Conservation (phyloP, 768 basidiomycete genomes). For the Xanthoconium purpureum region DNA sequence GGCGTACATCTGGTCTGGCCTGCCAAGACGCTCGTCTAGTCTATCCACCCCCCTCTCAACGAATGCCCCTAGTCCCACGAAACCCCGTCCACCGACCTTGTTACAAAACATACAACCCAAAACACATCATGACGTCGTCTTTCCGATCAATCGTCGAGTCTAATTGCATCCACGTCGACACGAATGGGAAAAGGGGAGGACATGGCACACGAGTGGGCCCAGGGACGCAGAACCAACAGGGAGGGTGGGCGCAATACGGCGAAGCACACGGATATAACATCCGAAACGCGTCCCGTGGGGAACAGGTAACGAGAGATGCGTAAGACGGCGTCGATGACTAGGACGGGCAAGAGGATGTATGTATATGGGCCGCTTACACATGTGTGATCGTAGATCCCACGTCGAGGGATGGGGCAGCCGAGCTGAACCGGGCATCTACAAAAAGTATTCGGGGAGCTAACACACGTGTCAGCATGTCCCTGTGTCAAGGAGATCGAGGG, state of each 20-base stretch:
- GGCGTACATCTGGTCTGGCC: neutral
- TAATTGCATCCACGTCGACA: neutral
- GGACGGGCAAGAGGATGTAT: neutral
- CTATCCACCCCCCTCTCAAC: neutral
- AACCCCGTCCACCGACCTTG: neutral
- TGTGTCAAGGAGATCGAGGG: neutral
- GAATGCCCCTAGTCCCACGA: neutral
- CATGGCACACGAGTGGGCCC: neutral
- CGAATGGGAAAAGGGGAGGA: neutral
- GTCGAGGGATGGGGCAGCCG: neutral
- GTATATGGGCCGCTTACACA: neutral
- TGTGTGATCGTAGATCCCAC: constrained; percentile 8
- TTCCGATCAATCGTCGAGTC: constrained; percentile 7
- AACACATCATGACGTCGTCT: constrained; percentile 1
- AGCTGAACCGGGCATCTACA: constrained; percentile 28
- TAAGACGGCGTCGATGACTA: constrained; percentile 2
- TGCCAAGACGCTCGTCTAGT: neutral
- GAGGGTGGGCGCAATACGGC: neutral
- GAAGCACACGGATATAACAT: neutral
- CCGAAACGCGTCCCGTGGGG: constrained; percentile 4
- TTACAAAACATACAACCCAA: constrained; percentile 3
- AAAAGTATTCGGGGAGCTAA: constrained; percentile 82
- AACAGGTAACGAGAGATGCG: neutral
- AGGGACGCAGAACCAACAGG: neutral
- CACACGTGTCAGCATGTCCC: neutral